Conservation (phyloP, 1,284 basidiomycete genomes). For the Chalciporus piperatoides region DNA sequence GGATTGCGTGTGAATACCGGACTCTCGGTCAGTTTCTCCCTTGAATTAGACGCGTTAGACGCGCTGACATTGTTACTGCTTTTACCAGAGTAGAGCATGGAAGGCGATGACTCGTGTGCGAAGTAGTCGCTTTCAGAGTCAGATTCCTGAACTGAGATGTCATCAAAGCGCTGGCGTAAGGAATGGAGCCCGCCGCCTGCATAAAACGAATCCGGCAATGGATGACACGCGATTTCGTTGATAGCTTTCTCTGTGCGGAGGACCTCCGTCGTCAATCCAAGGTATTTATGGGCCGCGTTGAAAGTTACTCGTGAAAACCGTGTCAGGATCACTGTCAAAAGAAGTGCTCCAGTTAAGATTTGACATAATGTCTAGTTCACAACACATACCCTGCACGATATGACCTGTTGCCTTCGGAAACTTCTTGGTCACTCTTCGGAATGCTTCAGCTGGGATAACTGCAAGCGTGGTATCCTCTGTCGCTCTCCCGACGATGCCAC, state of each 20-base stretch:
- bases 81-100: conserved; percentile 20
- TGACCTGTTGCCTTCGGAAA: conserved; percentile 97
- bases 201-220: conserved; percentile 89
- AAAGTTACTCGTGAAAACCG: conserved; percentile 97
- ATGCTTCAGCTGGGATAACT: conserved; percentile 98
- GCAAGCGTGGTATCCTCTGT: conserved; percentile 93
- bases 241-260: conserved; percentile 95
- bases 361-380: not conserved
- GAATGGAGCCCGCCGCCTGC: conserved; percentile 90
- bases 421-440: conserved; percentile 87
- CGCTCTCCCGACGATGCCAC: conserved; percentile 82
- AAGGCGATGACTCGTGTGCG: conserved; percentile 30
- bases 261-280: conserved; percentile 94
- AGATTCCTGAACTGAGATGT: conserved; percentile 44
- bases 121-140: conserved; percentile 57
- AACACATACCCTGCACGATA: conserved; percentile 80
- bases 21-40: conserved; percentile 25
- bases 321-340: conserved; percentile 78
- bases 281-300: conserved; percentile 91
- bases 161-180: conserved; percentile 82
- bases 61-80: conserved; percentile 6
- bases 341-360: conserved; percentile 1
- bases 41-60: conserved; percentile 13
- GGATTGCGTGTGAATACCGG: conserved; percentile 26
- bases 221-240: conserved; percentile 95